Evolutionary conservation across 208 protist genomes (phyloP).

Genomic region (Acanthamoeba castellanii): DNA sequence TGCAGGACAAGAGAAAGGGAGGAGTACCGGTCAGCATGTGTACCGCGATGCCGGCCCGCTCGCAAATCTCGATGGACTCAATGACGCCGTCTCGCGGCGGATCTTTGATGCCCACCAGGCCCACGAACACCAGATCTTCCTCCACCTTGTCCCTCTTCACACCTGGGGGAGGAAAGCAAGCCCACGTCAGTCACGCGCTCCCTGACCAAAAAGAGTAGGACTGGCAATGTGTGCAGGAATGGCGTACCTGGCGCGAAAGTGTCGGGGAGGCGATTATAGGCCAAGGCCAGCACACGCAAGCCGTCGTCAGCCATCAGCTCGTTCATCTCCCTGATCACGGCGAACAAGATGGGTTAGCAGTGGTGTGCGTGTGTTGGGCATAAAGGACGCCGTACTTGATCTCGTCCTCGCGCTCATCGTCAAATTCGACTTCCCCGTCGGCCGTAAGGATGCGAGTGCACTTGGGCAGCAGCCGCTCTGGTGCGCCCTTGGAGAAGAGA

Average conservation of each 20-base stretch:
- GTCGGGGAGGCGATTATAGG: conserved; percentile 58
- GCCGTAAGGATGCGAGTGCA: neutral
- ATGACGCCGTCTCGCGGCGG: conserved; percentile 94
- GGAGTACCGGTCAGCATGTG: conserved; percentile 71
- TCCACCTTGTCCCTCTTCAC: conserved; percentile 90
- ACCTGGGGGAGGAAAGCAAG: conserved; percentile 52
- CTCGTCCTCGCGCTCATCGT: neutral
- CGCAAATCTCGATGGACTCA: conserved; percentile 89
- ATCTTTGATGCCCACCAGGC: conserved; percentile 96
- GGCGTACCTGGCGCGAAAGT: neutral
- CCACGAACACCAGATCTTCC: conserved; percentile 94
- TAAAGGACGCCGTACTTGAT: neutral
- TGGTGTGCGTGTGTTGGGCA: too few relatives aligned
- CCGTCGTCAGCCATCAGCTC: conserved; percentile 70
- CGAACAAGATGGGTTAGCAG: neutral
- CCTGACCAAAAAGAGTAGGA: neutral
- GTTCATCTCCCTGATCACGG: conserved; percentile 19
- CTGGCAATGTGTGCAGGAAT: neutral
- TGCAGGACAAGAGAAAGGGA: neutral
- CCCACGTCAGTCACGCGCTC: neutral
- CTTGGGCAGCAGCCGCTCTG: conserved; percentile 41
- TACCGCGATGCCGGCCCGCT: conserved; percentile 22
- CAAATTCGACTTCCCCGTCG: neutral
- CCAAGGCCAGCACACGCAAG: conserved; percentile 80
- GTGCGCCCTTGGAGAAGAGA: conserved; percentile 55